phyloP scores from a whole-genome alignment of 73 alveolate genomes.

The Paramecium caudatum region DNA sequence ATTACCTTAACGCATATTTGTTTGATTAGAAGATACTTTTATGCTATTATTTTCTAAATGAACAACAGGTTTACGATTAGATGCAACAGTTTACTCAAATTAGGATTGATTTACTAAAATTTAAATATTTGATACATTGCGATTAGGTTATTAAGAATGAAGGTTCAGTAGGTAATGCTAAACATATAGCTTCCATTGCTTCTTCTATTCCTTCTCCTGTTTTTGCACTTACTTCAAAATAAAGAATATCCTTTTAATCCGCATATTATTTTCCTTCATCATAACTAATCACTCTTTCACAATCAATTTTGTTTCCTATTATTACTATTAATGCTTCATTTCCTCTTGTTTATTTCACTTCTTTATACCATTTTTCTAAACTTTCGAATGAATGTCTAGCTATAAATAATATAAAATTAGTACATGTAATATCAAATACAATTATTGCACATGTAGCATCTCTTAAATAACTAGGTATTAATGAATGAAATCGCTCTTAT shows the following conservation, averaged over 20 bases:
- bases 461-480: slow-evolving; percentile 60
- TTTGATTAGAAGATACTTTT: background rate
- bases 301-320: slow-evolving; percentile 92
- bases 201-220: slow-evolving; percentile 79
- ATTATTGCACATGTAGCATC: slow-evolving; percentile 66
- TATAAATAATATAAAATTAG: background rate
- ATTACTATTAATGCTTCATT: slow-evolving; percentile 86
- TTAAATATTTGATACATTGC: background rate
- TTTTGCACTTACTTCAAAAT: slow-evolving; percentile 83
- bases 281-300: slow-evolving; percentile 61
- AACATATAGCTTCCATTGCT: slow-evolving; percentile 65
- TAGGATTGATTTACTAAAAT: slow-evolving; percentile 42
- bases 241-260: slow-evolving; percentile 71
- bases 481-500: slow-evolving; percentile 75
- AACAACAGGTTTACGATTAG: slow-evolving; percentile 34
- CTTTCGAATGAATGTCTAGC: slow-evolving; percentile 83
- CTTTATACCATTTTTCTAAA: slow-evolving; percentile 88
- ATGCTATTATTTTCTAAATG: background rate
- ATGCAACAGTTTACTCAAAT: slow-evolving; percentile 27
- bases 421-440: slow-evolving; percentile 75
- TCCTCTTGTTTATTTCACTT: slow-evolving; percentile 86
- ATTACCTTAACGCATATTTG: background rate
- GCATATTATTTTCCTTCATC: slow-evolving; percentile 83
- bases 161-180: slow-evolving; percentile 46
- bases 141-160: slow-evolving; percentile 53